Evolutionary conservation across 1,284 basidiomycete species (phyloP), one percentile per base, ranked within the genome.

Genomic region (Sutorius eximius): DNA sequence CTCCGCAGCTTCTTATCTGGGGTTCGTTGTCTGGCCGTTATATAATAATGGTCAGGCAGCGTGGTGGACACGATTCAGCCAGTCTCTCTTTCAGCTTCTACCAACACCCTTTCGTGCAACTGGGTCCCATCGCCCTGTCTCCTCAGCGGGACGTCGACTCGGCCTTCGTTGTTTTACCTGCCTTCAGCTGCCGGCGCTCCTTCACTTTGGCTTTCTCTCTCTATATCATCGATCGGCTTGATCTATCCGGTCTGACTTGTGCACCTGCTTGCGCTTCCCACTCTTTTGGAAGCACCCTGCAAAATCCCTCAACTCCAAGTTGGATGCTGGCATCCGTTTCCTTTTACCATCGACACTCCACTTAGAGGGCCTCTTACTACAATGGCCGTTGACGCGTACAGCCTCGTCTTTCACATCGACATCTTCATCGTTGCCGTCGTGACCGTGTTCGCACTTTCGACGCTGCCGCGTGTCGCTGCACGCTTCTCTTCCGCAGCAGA

Each of bases 381-480:
- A 37, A 65, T 65, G 63, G 13, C 48, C 20, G 44, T 64, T 1
- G 16, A 66, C 50, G 18, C 47, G 11, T n/a, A 46, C 24, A 18
- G 11, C 5, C 63, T 82, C 49, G 72, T 78, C 49, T 70, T 73
- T 52, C 75, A 79, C 59, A 63, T 79, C 34, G 64, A 78, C 63
- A 70, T 84, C 47, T 67, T 83, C 55, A 63, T 83, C 49, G 58
- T 77, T 43, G 72, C 70, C 29, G 57, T 79, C 46, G 60, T 75
- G 32, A 71, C 68, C 1, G 55, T 75, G n/a, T 69, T 78, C 45
- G 70, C 77, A 27, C 61, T 82, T 22, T 63, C 76, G 32, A 73
- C 76, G 3, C 64, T 82, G 15, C 83, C 82, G 2, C 77, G 79
- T 53, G 74, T 71, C 9, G 61, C 82, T 40, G 81, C 77, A 16